Percentiles rank a stretch among this genome's conserved stretches.
Conservation (phyloP, 2,329 filamentous ascomycete genomes). For the Arthrinium phaeospermum region DNA sequence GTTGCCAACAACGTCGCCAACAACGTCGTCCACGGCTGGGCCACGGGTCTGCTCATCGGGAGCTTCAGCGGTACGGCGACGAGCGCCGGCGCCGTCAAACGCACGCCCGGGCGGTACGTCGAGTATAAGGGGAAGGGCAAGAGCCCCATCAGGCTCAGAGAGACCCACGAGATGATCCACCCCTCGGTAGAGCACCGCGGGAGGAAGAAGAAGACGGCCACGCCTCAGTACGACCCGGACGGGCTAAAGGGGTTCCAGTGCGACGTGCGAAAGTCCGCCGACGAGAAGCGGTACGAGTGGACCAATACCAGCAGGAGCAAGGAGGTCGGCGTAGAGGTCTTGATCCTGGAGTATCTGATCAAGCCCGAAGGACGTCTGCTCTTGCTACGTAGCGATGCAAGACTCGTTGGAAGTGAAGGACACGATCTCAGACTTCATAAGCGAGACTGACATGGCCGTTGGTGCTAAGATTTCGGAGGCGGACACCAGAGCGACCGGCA, state of each 20-base stretch:
- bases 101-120: conserved; percentile 23
- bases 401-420: not conserved
- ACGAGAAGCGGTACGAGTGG: not conserved
- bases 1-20: conserved; percentile 21
- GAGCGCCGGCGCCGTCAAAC: conserved; percentile 18
- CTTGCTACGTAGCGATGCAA: conserved; percentile 16
- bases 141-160: conserved; percentile 13
- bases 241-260: conserved; percentile 22
- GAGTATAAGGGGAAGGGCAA: conserved; percentile 3
- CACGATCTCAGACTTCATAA: not conserved
- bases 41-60: conserved; percentile 26
- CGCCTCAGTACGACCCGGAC: not conserved
- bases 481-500: not conserved
- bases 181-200: conserved; percentile 24
- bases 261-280: not conserved
- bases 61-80: conserved; percentile 22
- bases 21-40: conserved; percentile 26
- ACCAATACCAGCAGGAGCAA: not conserved
- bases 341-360: conserved; percentile 26
- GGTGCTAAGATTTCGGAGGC: conserved; percentile 11
- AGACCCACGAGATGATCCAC: conserved; percentile 26
- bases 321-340: not conserved
- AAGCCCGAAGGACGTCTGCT: conserved; percentile 19
- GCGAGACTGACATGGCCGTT: conserved; percentile 14
- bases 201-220: not conserved